Conservation (phyloP, 139 green algal genomes). For the Volvox reticuliferus region DNA sequence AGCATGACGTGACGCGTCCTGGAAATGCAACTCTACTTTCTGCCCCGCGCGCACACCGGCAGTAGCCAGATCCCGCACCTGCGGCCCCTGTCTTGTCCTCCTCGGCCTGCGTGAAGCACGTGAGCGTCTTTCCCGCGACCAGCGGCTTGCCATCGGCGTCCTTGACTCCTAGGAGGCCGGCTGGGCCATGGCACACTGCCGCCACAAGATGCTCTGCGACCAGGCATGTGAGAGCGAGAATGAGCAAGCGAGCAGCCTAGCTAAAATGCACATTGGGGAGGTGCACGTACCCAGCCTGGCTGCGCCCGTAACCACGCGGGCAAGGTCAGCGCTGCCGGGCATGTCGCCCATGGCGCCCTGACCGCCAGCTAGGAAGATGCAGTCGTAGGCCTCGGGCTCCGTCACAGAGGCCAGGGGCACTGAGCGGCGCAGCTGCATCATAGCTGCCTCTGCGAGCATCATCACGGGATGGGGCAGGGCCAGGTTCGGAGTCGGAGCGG, state of each 20-base stretch:
- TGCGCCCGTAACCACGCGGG: constrained; percentile 39
- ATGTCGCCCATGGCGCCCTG: constrained; percentile 60
- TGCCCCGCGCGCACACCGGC: no score
- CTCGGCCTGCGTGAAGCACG: constrained; percentile 56
- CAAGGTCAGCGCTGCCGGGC: constrained; percentile 21
- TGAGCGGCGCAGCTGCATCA: constrained; percentile 45
- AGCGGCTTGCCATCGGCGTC: constrained; percentile 51
- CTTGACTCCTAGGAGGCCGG: constrained; percentile 56
- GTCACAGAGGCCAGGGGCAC: constrained; percentile 38
- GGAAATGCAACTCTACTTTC: no score
- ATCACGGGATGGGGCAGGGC: no score
- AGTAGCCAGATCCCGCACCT: background rate
- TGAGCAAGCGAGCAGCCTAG: background rate
- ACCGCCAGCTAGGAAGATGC: constrained; percentile 60
- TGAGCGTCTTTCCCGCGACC: constrained; percentile 47
- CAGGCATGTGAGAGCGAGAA: background rate
- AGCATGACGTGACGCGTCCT: no score
- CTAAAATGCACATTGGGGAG: background rate
- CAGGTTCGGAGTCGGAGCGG: no score
- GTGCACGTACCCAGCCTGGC: constrained; percentile 24
- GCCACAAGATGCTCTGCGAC: constrained; percentile 51
- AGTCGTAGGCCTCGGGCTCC: constrained; percentile 50
- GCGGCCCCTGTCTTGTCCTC: constrained; percentile 41
- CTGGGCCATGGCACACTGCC: constrained; percentile 63
- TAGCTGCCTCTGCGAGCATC: constrained; percentile 28